Conservation (phyloP, 2,329 filamentous ascomycete genomes). For the Penicillium hordei region DNA sequence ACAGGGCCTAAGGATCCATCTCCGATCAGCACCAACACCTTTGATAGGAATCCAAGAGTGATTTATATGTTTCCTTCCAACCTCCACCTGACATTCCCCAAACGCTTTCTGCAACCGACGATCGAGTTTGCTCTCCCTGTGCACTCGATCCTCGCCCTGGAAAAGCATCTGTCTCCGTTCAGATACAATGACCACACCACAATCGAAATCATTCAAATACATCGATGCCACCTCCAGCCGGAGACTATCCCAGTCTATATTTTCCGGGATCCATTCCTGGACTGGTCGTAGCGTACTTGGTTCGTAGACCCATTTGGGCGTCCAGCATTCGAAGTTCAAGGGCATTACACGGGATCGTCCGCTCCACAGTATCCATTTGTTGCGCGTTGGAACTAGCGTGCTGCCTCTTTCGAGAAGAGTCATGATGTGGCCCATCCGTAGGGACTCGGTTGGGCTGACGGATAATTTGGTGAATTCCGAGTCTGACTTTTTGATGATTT, state of each 20-base stretch:
- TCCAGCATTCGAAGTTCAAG: constrained; percentile 9
- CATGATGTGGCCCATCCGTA: constrained; percentile 5
- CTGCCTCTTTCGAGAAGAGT: constrained; percentile 3
- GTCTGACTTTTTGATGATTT: constrained; percentile 11
- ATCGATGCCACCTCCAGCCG: constrained; percentile 9
- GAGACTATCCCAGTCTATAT: constrained; percentile 12
- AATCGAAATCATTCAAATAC: constrained; percentile 11
- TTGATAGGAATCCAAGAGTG: constrained; percentile 10
- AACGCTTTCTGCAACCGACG: neutral
- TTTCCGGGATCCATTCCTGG: constrained; percentile 6
- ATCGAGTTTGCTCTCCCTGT: constrained; percentile 8
- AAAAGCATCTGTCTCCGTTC: constrained; percentile 8
- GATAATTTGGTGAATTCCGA: constrained; percentile 6
- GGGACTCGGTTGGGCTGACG: neutral
- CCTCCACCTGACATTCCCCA: constrained; percentile 5
- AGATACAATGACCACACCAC: constrained; percentile 8
- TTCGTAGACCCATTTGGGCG: constrained; percentile 9
- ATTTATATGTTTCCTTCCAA: constrained; percentile 6
- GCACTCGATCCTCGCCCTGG: constrained; percentile 7
- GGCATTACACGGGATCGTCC: constrained; percentile 8
- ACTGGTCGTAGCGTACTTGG: neutral
- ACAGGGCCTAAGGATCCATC: constrained; percentile 5
- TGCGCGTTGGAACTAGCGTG: constrained; percentile 8
- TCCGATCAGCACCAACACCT: constrained; percentile 7
- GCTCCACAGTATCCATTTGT: constrained; percentile 11